Evolutionary conservation across 805 yeast species (phyloP).

Genomic region (Saccharomycopsis schoenii): DNA sequence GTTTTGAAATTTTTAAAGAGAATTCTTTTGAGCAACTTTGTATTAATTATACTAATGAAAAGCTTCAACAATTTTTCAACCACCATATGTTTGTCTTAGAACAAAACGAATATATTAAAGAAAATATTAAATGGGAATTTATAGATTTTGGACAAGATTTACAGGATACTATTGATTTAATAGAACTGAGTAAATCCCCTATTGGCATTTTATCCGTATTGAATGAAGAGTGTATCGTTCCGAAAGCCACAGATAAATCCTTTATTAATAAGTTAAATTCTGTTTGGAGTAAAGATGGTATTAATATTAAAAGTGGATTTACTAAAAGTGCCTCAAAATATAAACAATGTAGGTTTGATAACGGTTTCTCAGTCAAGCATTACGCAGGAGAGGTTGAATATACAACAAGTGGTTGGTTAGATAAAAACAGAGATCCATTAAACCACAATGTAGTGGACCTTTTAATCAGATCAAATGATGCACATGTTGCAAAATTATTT

Average conservation of each 20-base stretch:
- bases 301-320: not conserved
- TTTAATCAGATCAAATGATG: constrained; percentile 46
- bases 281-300: constrained; percentile 41
- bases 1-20: constrained; percentile 90
- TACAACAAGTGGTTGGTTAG: constrained; percentile 84
- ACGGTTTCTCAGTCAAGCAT: constrained; percentile 78
- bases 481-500: constrained; percentile 49
- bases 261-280: constrained; percentile 71
- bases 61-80: constrained; percentile 92
- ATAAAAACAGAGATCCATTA: constrained; percentile 89
- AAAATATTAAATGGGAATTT: constrained; percentile 92
- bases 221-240: constrained; percentile 93
- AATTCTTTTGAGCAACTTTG: constrained; percentile 97
- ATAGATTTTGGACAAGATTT: constrained; percentile 92
- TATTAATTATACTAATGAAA: constrained; percentile 94
- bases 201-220: constrained; percentile 78
- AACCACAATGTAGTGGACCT: constrained; percentile 62
- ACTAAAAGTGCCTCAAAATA: constrained; percentile 39
- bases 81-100: constrained; percentile 96
- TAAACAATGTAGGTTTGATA: constrained; percentile 60
- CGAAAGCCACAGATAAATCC: constrained; percentile 74
- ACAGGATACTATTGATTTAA: constrained; percentile 88
- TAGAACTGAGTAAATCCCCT: constrained; percentile 58
- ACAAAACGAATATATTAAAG: constrained; percentile 88
- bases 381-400: constrained; percentile 97